Evolutionary conservation across 2,329 filamentous ascomycete species (phyloP).

Genomic region (Knufia petricola): DNA sequence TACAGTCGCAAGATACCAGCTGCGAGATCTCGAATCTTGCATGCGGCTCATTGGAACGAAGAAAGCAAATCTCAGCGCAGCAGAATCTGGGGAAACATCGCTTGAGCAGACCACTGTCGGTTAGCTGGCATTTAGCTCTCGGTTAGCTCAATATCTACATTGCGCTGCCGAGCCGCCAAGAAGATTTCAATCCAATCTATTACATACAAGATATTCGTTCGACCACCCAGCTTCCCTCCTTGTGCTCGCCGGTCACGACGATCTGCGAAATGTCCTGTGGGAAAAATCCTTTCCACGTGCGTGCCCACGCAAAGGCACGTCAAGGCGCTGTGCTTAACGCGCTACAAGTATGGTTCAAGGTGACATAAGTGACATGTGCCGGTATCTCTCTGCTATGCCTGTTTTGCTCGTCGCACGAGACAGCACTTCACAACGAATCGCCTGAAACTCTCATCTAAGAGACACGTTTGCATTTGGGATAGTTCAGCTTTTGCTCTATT

Average conservation of each 20-base stretch:
- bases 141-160: too few relatives aligned
- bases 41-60: too few relatives aligned
- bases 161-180: not conserved
- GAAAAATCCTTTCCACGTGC: slow-evolving; percentile 5
- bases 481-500: not conserved
- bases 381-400: not conserved
- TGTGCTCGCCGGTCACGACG: not conserved
- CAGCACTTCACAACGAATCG: not conserved
- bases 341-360: not conserved
- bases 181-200: not conserved
- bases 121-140: too few relatives aligned
- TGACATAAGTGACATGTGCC: not conserved
- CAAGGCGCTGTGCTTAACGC: too few relatives aligned
- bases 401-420: not conserved
- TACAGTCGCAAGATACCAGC: too few relatives aligned
- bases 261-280: not conserved
- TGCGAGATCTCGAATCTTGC: too few relatives aligned
- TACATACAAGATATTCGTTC: slow-evolving; percentile 2
- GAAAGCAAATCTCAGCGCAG: too few relatives aligned
- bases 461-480: not conserved
- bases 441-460: not conserved
- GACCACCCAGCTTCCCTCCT: not conserved
- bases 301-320: slow-evolving; percentile 3
- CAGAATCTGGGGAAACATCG: too few relatives aligned
- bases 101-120: too few relatives aligned